Percentiles rank a stretch among this genome's conserved stretches.
phyloP scores from a whole-genome alignment of 2,329 filamentous ascomycete genomes.

The Ilyonectria robusta region DNA sequence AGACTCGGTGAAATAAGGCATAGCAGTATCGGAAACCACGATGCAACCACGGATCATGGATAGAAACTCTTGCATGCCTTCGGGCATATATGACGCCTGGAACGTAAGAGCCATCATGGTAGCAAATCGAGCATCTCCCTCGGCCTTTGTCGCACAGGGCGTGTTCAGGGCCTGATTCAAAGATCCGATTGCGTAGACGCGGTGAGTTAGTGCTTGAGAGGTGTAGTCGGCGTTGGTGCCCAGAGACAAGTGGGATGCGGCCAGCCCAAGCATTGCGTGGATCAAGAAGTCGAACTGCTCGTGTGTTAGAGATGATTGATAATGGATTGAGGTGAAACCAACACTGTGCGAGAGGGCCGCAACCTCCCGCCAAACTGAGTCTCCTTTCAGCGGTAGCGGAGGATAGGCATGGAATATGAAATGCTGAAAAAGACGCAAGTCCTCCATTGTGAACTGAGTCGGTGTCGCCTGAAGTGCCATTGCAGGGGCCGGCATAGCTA shows the following conservation, averaged over 20 bases:
- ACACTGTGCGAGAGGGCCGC: slow-evolving; percentile 53
- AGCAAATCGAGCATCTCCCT: slow-evolving; percentile 54
- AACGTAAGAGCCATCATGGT: slow-evolving; percentile 52
- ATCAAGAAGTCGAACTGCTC: slow-evolving; percentile 54
- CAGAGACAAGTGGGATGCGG: slow-evolving; percentile 53
- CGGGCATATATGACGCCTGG: slow-evolving; percentile 54
- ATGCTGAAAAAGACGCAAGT: slow-evolving; percentile 66
- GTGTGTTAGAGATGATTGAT: not conserved
- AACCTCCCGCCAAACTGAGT: slow-evolving; percentile 52
- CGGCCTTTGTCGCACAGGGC: slow-evolving; percentile 45
- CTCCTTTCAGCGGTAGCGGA: slow-evolving; percentile 51
- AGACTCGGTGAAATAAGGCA: slow-evolving; percentile 19
- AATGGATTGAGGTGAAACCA: slow-evolving; percentile 2
- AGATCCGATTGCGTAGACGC: slow-evolving; percentile 50
- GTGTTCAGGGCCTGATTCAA: slow-evolving; percentile 49
- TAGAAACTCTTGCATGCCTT: slow-evolving; percentile 55
- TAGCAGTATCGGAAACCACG: slow-evolving; percentile 19
- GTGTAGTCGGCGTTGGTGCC: slow-evolving; percentile 37
- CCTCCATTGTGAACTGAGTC: slow-evolving; percentile 55
- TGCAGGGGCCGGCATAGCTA: slow-evolving; percentile 7
- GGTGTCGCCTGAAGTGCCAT: slow-evolving; percentile 24
- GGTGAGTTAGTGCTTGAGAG: slow-evolving; percentile 49
- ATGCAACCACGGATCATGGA: slow-evolving; percentile 50
- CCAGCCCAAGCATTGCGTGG: slow-evolving; percentile 56
- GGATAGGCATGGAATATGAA: slow-evolving; percentile 61